These are phyloP conservation scores for Leptographium galeiforme DNA, from an alignment of 2,329 filamentous ascomycete species.

Conservation along the genomic window DNA sequence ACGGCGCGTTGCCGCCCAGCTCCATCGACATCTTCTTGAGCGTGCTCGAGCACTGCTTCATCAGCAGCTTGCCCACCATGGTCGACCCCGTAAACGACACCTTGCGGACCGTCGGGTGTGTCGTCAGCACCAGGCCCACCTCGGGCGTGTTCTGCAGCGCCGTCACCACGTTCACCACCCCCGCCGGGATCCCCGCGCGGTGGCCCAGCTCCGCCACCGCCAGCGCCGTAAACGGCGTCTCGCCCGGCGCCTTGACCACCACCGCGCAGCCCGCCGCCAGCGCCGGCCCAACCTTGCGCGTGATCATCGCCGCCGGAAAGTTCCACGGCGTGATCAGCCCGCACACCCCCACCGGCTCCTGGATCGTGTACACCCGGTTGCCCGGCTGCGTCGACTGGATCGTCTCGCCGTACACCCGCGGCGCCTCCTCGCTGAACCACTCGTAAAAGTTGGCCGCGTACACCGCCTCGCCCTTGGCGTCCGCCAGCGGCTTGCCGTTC, in stretches of 20 bases:
- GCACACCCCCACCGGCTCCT: conserved; percentile 74
- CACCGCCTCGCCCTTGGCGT: conserved; percentile 57
- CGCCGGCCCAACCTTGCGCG: conserved; percentile 56
- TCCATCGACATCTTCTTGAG: conserved; percentile 78
- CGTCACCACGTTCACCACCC: conserved; percentile 83
- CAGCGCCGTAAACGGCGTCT: conserved; percentile 84
- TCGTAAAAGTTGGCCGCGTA: conserved; percentile 67
- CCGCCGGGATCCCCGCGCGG: conserved; percentile 77
- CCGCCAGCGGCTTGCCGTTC: conserved; percentile 72
- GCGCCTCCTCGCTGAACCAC: conserved; percentile 73
- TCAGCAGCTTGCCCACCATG: conserved; percentile 57
- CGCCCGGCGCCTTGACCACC: conserved; percentile 78
- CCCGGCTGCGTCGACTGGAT: conserved; percentile 57
- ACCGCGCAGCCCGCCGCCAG: conserved; percentile 93
- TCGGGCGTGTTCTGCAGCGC: conserved; percentile 65
- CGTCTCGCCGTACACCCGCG: conserved; percentile 58
- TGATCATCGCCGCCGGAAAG: conserved; percentile 69
- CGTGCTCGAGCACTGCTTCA: conserved; percentile 77
- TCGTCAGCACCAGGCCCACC: conserved; percentile 65
- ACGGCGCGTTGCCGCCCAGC: conserved; percentile 86
- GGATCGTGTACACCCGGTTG: conserved; percentile 65
- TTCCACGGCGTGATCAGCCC: conserved; percentile 84
- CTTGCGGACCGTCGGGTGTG: conserved; percentile 66
- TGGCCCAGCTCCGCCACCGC: conserved; percentile 77
- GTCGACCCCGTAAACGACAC: conserved; percentile 87